Conservation (phyloP, 805 yeast species). For the Wickerhamiella nectarea region DNA sequence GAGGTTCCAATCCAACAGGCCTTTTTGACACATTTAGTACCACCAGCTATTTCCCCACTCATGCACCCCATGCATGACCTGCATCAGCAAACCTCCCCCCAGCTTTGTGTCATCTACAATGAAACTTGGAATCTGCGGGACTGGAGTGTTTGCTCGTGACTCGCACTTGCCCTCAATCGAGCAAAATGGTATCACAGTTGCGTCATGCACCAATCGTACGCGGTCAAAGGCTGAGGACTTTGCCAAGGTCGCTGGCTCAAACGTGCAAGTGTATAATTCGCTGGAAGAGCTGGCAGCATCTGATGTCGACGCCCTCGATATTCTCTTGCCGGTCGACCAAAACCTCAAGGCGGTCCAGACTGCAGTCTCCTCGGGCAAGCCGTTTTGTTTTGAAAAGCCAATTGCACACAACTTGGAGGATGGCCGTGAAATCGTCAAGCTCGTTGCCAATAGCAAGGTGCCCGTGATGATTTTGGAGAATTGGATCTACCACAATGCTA, state of each 20-base stretch:
- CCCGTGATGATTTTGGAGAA: slow-evolving; percentile 76
- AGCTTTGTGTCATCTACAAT: background rate
- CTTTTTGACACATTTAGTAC: too few relatives aligned
- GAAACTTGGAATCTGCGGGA: slow-evolving; percentile 18
- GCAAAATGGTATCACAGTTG: slow-evolving; percentile 40
- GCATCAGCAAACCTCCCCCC: background rate
- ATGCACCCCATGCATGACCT: background rate
- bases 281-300: slow-evolving; percentile 53
- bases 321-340: slow-evolving; percentile 75
- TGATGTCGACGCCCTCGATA: slow-evolving; percentile 67
- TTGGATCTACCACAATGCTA: slow-evolving; percentile 62
- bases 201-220: slow-evolving; percentile 74
- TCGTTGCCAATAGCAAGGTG: slow-evolving; percentile 46
- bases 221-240: slow-evolving; percentile 68
- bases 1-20: too few relatives aligned
- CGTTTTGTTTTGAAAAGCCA: slow-evolving; percentile 79
- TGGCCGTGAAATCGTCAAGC: slow-evolving; percentile 63
- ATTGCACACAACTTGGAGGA: slow-evolving; percentile 74
- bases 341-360: slow-evolving; percentile 54
- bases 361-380: slow-evolving; percentile 64
- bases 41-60: too few relatives aligned
- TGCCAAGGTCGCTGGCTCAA: slow-evolving; percentile 44
- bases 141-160: slow-evolving; percentile 64
- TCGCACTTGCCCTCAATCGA: slow-evolving; percentile 60
- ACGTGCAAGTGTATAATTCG: slow-evolving; percentile 40